Conservation (phyloP, 2,329 filamentous ascomycete genomes). For the Trematosphaeria pertusa region DNA sequence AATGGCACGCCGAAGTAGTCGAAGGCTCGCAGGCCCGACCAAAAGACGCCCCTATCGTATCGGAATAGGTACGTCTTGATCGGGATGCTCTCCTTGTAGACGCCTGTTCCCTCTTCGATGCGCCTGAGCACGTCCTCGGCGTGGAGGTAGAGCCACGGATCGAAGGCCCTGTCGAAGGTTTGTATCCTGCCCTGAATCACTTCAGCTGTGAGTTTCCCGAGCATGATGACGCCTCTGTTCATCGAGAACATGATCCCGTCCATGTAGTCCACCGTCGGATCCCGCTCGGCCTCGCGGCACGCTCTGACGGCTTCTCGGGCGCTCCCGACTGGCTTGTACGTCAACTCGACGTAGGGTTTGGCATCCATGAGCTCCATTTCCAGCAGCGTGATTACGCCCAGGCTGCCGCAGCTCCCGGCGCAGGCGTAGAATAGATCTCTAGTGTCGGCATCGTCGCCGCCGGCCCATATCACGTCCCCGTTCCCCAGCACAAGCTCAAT, state of each 20-base stretch:
- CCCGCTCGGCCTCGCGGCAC: conserved; percentile 55
- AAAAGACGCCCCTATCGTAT: conserved; percentile 71
- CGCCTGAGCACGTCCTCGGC: conserved; percentile 51
- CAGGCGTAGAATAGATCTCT: conserved; percentile 66
- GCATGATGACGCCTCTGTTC: conserved; percentile 65
- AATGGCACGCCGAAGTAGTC: conserved; percentile 68
- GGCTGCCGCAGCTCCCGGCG: conserved; percentile 65
- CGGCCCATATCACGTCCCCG: conserved; percentile 61
- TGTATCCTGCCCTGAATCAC: conserved; percentile 44
- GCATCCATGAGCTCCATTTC: conserved; percentile 65
- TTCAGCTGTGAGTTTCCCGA: conserved; percentile 63
- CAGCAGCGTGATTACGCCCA: conserved; percentile 67
- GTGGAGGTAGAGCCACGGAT: conserved; percentile 79
- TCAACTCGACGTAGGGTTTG: conserved; percentile 65
- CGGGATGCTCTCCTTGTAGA: conserved; percentile 52
- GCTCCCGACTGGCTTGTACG: conserved; percentile 63
- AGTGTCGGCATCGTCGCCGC: conserved; percentile 49
- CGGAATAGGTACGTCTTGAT: conserved; percentile 64
- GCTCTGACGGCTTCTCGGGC: conserved; percentile 58
- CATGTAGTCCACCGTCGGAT: conserved; percentile 65
- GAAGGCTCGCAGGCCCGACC: conserved; percentile 68
- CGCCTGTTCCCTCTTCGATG: conserved; percentile 9
- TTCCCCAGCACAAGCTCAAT: conserved; percentile 70
- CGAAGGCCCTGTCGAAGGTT: conserved; percentile 63
- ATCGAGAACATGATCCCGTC: conserved; percentile 71